Base-by-base conservation (phyloP, 2,329 filamentous ascomycete species). In the Blastomyces emzantsi region DNA sequence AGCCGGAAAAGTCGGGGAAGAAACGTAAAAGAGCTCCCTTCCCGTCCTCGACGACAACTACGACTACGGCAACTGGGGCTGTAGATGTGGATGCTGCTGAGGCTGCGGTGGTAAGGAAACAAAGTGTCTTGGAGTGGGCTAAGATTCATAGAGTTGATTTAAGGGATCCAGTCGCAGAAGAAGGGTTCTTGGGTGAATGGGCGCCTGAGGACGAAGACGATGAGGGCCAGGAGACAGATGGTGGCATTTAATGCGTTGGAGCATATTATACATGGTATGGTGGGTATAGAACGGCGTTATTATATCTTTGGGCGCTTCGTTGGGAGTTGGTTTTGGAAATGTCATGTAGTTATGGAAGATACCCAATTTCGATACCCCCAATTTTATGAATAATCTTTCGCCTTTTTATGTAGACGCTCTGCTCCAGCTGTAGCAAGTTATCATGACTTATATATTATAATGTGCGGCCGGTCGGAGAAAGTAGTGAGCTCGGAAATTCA, bases 111-210 rank as follows among this genome's bases (percentile, higher is more conserved):
- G 76, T 87, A 36, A 81, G 81, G 60, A 85, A 84, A 71, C 79
- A 79, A 8, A 83, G 78, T 65, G 78, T 95, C 6, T 80, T 86
- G 69, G 81, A 81, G 51, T 96, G 90, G 86, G 84, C 88, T 13
- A 79, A 81, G 58, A 77, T 76, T 63, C 82, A 91, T 69, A 78
- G 79, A 55, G 83, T 92, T 63, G 82, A 81, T 61, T 72, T 93
- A 60, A 82, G 84, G 62, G 83, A 82, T 69, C 82, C 87, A 0
- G 90, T 94, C 61, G 87, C 90, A 73, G 83, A 87, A 5, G 82
- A 86, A 0, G 91, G 90, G 0, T 96, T 96, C 68, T 76, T 88
- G 7, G 85, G 87, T 66, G 83, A 85, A 62, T 89, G 88, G 74
- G 85, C 84, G 15, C 76, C 82, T 59, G 82, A 60, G 33, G 61